Conservation (phyloP, 1,284 basidiomycete species). For the Puccinia polysora region DNA sequence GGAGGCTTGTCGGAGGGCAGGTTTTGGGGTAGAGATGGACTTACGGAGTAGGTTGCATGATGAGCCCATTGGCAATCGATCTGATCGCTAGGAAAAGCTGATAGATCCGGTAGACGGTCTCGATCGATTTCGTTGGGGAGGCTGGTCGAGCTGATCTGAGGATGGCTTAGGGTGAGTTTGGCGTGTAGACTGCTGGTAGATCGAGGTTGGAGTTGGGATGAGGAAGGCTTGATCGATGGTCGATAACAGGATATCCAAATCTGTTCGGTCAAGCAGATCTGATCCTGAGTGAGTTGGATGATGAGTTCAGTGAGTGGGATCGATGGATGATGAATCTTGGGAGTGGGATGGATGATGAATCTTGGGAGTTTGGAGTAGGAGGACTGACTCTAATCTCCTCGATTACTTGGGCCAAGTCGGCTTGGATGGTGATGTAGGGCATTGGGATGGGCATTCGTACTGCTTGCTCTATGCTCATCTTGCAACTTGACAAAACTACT, state of each 20-base stretch:
- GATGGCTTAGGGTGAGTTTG: constrained; percentile 3
- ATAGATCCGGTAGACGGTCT: background rate
- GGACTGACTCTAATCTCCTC: constrained; percentile 2
- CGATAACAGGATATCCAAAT: constrained; percentile 32
- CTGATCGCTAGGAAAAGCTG: constrained; percentile 6
- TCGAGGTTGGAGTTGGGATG: too few species aligned
- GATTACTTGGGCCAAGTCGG: constrained; percentile 19
- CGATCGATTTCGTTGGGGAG: background rate
- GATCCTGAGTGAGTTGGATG: background rate
- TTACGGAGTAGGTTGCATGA: constrained; percentile 7
- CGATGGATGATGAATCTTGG: too few species aligned
- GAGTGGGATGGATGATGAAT: background rate
- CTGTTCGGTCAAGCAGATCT: constrained; percentile 18
- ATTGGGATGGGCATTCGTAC: too few species aligned
- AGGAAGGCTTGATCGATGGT: background rate
- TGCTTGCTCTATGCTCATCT: too few species aligned
- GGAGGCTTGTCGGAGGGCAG: background rate
- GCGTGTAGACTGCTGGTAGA: constrained; percentile 11
- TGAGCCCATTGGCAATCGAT: constrained; percentile 10
- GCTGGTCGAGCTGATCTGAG: background rate
- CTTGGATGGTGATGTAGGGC: constrained; percentile 25
- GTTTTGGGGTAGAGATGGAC: background rate
- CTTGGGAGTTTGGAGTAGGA: background rate
- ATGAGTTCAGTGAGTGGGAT: background rate
- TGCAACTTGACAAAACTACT: too few species aligned